Base-by-base conservation (phyloP, 805 yeast genomes). In the Metschnikowia orientalis region DNA sequence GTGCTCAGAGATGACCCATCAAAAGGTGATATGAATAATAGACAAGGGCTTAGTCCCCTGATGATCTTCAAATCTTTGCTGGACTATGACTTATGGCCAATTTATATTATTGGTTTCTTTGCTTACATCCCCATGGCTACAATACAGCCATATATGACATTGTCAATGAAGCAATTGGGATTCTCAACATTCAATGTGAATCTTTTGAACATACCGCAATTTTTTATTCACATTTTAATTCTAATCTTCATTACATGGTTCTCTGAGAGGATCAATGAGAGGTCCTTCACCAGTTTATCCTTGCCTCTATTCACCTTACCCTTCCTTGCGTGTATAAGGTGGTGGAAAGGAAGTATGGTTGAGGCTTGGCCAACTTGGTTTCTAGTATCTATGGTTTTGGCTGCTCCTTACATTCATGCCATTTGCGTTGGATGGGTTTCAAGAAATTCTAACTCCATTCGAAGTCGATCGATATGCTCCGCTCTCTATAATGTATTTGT, bases 401-500 rank as follows among this genome's bases (percentile, higher is more conserved):
- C 69, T 15, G 60, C 65, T 22, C 73, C 78, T 0, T 65, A 67
- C 25, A 57, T 69, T n/a, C 76, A 75, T 56, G 74, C 82, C 1
- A 54, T 79, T 30, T 59, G 71, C 38, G 79, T 75, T 17, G 60
- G 73, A 17, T 75, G 84, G 78, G 69, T 76, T 36, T 77, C 87
- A 0, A 53, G 73, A 18, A 79, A 79, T 45, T 69, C 85, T 7
- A 73, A 75, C 51, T 65, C 80, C 1, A 81, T 81, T 17, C 57
- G 79, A n/a, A 60, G 75, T 2, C 61, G 89, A 44, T 73, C 87
- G 0, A 77, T 81, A 4, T 69, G 81, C 9, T 75, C 85, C 0
- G 77, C 87, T 0, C 37, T 81, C 28, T 79, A 74, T 48, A 81
- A 80, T 47, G 77, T 79, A 66, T 71, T 67, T 51, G 75, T 74